Base-by-base conservation (phyloP, 768 basidiomycete species). In the Boletus reticulatus region DNA sequence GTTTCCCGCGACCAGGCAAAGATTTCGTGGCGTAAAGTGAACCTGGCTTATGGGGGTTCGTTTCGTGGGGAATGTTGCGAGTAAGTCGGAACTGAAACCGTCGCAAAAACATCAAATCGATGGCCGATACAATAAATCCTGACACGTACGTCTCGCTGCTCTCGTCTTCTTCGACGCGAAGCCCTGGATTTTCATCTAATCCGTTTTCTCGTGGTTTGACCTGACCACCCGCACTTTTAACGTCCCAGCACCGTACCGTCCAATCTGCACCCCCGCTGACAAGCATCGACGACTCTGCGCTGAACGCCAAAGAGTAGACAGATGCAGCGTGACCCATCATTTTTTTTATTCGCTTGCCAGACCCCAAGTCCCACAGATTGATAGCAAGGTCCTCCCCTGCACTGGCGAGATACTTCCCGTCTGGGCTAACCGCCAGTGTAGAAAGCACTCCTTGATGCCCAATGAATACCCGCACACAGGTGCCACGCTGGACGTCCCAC, bases 221-320 rank as follows among this genome's bases (percentile, higher is more conserved):
- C 24, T 78, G 79, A 1, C 90, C 90, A 12, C 92, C 93, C 11
- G 88, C 72, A 43, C 80, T 73, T 72, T 90, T 95, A 36, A 97
- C 87, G 69, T 99, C 97, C 97, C 97, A 99, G 54, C 94, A 94
- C n/a, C 96, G 81, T 17, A 98, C 94, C 1, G 97, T 98, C 83
- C 92, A 95, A 69, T 99, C 97, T 31, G 93, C 85, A 24, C 89
- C 82, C 7, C 95, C 95, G 55, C 92, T 95, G 13, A 98, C 88
- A 36, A 99, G 82, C 51, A 98, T 72, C 2, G 87, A 86, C 0
- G 94, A 94, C 70, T 98, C 97, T 24, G 87, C 89, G 56, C 91
- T 94, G 72, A 98, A 99, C 0, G 92, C 81, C 22, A 99, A 80
- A 4, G 92, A 90, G 67, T 96, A 89, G 56, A 98, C 85, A 1